Conservation (phyloP, 1,139 yeast genomes). For the Saccharomyces hybrid region DNA sequence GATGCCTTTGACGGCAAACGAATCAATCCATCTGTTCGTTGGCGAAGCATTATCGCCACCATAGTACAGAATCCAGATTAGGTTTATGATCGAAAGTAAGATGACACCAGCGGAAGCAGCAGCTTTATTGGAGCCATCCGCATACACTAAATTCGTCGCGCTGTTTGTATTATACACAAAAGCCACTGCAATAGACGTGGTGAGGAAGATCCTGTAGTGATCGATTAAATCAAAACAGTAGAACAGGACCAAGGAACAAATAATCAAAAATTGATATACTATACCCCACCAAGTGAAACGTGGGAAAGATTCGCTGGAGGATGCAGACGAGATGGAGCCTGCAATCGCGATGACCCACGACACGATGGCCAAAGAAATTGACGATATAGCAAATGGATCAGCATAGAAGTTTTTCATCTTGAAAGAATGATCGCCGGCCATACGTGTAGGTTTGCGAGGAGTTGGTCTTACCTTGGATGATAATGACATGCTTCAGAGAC, state of each 20-base stretch:
- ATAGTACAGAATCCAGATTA: constrained; percentile 78
- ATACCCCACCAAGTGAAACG: constrained; percentile 96
- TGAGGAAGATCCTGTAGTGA: constrained; percentile 47
- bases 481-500: not conserved
- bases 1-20: constrained; percentile 47
- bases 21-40: constrained; percentile 75
- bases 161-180: constrained; percentile 79
- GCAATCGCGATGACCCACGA: constrained; percentile 84
- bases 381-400: constrained; percentile 66
- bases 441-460: not conserved
- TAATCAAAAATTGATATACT: constrained; percentile 66
- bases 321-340: constrained; percentile 65
- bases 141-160: constrained; percentile 71
- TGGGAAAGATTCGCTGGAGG: constrained; percentile 46
- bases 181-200: constrained; percentile 40
- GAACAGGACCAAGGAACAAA: constrained; percentile 48
- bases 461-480: not conserved
- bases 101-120: constrained; percentile 94
- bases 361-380: constrained; percentile 53
- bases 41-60: constrained; percentile 80
- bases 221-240: constrained; percentile 65
- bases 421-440: not conserved
- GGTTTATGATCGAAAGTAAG: constrained; percentile 67
- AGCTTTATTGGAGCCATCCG: too few relatives aligned
- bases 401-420: constrained; percentile 46